A percentile compares a stretch with the other conserved stretches of the same genome.
These are phyloP conservation scores for Ogataea salicorniae DNA, from an alignment of 805 yeast genomes.

Conservation along the genomic window DNA sequence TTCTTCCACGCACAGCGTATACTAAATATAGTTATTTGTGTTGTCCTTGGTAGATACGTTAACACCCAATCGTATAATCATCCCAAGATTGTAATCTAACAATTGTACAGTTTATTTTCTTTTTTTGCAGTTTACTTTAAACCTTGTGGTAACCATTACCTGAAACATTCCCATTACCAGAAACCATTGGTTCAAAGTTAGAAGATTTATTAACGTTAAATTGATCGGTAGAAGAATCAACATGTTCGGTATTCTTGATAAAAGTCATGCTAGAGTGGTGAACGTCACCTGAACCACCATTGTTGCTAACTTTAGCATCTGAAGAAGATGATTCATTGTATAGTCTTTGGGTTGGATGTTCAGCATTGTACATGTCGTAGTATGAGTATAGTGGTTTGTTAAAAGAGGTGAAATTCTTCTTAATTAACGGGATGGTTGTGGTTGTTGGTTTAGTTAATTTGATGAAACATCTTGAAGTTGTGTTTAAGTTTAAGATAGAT, in stretches of 20 bases:
- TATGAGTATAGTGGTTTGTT: slow-evolving; percentile 18
- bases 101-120: no score
- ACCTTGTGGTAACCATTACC: slow-evolving; percentile 23
- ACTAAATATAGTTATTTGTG: no score
- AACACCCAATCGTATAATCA: no score
- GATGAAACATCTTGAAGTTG: slow-evolving; percentile 25
- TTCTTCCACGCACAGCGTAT: no score
- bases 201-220: slow-evolving; percentile 1
- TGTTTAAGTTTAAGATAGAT: slow-evolving; percentile 23
- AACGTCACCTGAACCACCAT: slow-evolving; percentile 27
- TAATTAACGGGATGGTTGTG: slow-evolving; percentile 2
- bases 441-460: slow-evolving; percentile 8
- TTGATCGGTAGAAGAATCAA: slow-evolving; percentile 9
- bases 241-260: slow-evolving; percentile 22
- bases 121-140: not conserved
- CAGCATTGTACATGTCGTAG: slow-evolving; percentile 22
- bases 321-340: slow-evolving; percentile 11
- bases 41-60: no score
- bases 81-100: no score
- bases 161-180: slow-evolving; percentile 22
- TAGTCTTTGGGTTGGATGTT: slow-evolving; percentile 16
- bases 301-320: slow-evolving; percentile 22
- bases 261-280: slow-evolving; percentile 25
- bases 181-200: slow-evolving; percentile 30
- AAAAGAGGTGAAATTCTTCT: slow-evolving; percentile 24